A percentile compares a stretch with the other conserved stretches of the same genome.
Evolutionary conservation across 306 rosid species (phyloP).

Genomic region (Ziziphus jujuba): DNA sequence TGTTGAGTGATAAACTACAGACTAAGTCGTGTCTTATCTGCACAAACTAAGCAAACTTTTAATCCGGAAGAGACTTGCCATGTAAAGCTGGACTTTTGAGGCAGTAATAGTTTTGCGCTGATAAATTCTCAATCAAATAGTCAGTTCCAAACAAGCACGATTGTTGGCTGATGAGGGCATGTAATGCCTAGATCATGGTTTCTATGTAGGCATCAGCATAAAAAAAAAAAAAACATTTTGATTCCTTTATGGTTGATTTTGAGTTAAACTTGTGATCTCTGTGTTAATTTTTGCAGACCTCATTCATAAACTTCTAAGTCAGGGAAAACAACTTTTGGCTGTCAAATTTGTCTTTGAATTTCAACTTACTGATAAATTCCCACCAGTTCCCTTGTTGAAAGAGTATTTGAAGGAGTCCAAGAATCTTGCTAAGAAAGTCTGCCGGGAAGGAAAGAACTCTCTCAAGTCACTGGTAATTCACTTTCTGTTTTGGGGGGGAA

Average conservation of each 20-base stretch:
- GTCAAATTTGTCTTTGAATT: conserved; percentile 67
- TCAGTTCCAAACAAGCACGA: neutral
- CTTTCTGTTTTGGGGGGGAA: neutral
- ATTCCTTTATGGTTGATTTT: neutral
- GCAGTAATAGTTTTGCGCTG: too few relatives aligned
- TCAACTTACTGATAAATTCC: conserved; percentile 59
- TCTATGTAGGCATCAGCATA: neutral
- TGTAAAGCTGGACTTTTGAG: too few relatives aligned
- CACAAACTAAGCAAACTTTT: too few relatives aligned
- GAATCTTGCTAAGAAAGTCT: conserved; percentile 45
- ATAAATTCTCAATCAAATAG: neutral
- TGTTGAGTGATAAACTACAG: too few relatives aligned
- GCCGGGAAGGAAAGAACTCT: conserved; percentile 54
- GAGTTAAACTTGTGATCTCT: conserved; percentile 8
- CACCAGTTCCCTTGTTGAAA: conserved; percentile 69
- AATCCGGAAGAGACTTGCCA: too few relatives aligned
- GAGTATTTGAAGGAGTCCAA: conserved; percentile 53
- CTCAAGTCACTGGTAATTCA: conserved; percentile 54
- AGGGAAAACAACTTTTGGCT: conserved; percentile 59
- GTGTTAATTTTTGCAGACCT: conserved; percentile 57
- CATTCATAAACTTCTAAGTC: conserved; percentile 54
- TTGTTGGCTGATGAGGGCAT: conserved; percentile 2
- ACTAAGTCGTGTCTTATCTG: too few relatives aligned
- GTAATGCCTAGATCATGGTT: neutral
- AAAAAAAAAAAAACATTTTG: too few relatives aligned